phyloP scores from a whole-genome alignment of 75 land plant genomes.

The Picea sitchensis region DNA sequence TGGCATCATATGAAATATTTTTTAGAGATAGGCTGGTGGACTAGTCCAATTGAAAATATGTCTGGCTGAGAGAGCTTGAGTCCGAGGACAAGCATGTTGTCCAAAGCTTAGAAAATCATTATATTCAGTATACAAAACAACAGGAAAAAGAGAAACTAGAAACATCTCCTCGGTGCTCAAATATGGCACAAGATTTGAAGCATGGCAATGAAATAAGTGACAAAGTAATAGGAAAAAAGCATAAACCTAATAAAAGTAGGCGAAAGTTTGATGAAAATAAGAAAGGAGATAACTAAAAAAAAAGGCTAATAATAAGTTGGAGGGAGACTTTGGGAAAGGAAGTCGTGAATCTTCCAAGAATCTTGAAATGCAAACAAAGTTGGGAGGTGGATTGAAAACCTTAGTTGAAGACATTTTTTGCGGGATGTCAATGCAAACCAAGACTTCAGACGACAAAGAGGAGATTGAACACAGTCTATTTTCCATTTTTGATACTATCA shows the following conservation, averaged over 20 bases:
- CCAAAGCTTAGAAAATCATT: constrained; percentile 23
- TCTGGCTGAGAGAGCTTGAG: constrained; percentile 75
- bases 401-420: too few species aligned
- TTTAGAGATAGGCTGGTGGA: constrained; percentile 54
- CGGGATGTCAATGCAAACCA: too few species aligned
- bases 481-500: too few species aligned
- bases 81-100: constrained; percentile 52
- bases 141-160: not conserved
- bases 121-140: constrained; percentile 4
- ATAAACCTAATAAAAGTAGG: not conserved
- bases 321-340: not conserved
- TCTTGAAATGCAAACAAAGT: not conserved
- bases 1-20: constrained; percentile 93
- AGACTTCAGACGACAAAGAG: too few species aligned
- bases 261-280: too few species aligned
- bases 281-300: not conserved
- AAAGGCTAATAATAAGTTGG: not conserved
- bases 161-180: not conserved
- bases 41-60: constrained; percentile 56
- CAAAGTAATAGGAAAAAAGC: not conserved
- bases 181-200: too few species aligned
- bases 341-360: not conserved
- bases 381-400: too few species aligned
- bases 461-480: too few species aligned
- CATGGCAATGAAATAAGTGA: too few species aligned